These are phyloP conservation scores for Conticribra weissflogii DNA, from an alignment of 108 stramenopile species.

Conservation along the genomic window DNA sequence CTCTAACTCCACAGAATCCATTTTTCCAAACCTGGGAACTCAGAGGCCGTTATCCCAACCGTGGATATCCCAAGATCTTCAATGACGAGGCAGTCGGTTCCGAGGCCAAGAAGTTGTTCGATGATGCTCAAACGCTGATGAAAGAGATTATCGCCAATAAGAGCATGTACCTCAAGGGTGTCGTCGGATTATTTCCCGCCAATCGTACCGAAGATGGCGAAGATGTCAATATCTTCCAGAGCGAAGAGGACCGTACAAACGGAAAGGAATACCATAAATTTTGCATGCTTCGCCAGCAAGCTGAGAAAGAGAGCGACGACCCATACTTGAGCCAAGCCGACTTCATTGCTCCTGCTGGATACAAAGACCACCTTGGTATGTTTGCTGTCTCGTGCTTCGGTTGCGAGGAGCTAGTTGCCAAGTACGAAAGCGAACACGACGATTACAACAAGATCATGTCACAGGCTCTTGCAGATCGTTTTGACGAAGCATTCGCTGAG, in stretches of 20 bases:
- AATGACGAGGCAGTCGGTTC: slow-evolving; percentile 94
- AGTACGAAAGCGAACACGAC: slow-evolving; percentile 93
- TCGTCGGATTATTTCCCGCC: slow-evolving; percentile 96
- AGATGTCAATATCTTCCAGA: slow-evolving; percentile 94
- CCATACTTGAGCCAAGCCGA: slow-evolving; percentile 96
- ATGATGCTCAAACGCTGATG: slow-evolving; percentile 97
- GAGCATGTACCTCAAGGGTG: slow-evolving; percentile 88
- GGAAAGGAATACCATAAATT: slow-evolving; percentile 79
- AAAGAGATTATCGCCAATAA: slow-evolving; percentile 90
- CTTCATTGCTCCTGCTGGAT: slow-evolving; percentile 97
- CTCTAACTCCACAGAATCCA: slow-evolving; percentile 85
- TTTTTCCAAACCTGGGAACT: slow-evolving; percentile 99
- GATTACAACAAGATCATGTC: slow-evolving; percentile 99
- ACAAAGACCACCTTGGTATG: slow-evolving; percentile 95
- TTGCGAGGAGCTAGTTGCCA: slow-evolving; percentile 88
- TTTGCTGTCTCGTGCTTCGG: slow-evolving; percentile 98
- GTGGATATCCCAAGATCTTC: slow-evolving; percentile 99
- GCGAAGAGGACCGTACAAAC: slow-evolving; percentile 77
- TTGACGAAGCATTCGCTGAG: slow-evolving; percentile 99
- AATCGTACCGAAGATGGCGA: slow-evolving; percentile 94
- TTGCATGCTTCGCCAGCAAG: slow-evolving; percentile 99
- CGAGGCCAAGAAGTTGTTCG: slow-evolving; percentile 98
- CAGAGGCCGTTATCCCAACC: slow-evolving; percentile 98
- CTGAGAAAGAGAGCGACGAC: slow-evolving; percentile 97
- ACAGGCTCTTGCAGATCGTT: slow-evolving; percentile 97